These are phyloP conservation scores for Colletotrichum theobromicola DNA, from an alignment of 2,329 filamentous ascomycete species.

Conservation along the genomic window DNA sequence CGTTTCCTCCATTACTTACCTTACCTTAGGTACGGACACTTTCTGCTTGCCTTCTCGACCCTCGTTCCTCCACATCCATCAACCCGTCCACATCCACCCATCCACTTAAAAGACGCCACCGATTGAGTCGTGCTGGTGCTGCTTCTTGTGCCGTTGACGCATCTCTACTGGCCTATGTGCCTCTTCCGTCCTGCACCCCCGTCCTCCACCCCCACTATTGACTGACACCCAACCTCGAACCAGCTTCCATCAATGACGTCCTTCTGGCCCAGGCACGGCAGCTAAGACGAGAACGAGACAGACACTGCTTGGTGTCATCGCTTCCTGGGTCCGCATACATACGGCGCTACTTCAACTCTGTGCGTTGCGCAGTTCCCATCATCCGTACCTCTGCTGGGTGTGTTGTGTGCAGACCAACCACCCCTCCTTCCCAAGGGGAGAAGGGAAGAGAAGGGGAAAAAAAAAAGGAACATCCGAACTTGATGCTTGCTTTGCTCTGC, in stretches of 20 bases:
- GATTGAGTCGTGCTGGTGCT: neutral
- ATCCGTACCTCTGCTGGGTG: neutral
- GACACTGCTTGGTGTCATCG: neutral
- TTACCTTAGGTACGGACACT: too few species aligned
- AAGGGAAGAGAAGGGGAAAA: neutral
- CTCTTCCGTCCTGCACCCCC: neutral
- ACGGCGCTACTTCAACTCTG: neutral
- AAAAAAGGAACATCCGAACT: neutral
- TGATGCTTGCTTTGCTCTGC: neutral
- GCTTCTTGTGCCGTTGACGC: neutral
- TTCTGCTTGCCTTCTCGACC: neutral
- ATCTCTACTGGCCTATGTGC: neutral
- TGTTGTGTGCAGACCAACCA: neutral
- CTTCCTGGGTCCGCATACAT: neutral
- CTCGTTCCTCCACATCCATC: neutral
- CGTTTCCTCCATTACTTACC: neutral
- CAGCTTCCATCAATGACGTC: constrained; percentile 13
- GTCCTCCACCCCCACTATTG: neutral
- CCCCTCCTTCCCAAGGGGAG: neutral
- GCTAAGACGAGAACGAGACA: neutral
- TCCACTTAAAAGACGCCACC: neutral
- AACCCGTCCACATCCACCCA: neutral
- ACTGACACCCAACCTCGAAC: neutral
- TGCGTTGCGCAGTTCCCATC: neutral
- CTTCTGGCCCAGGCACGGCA: neutral